phyloP scores from a whole-genome alignment of 2,329 filamentous ascomycete species.

The Hymenoscyphus infarciens region DNA sequence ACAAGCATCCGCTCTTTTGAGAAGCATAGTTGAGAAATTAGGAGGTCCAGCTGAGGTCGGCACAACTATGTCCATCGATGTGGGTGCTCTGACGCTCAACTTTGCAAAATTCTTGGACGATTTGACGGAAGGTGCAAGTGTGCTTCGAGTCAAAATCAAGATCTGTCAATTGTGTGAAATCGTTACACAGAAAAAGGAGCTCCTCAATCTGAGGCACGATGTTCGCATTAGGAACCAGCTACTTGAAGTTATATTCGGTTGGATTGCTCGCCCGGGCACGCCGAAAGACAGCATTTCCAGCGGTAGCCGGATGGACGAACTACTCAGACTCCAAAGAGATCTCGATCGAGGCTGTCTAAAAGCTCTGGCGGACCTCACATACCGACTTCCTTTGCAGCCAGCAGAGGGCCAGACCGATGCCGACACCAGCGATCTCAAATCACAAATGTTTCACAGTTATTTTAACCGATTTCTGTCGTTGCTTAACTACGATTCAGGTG shows the following conservation, averaged over 20 bases:
- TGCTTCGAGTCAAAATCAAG: slow-evolving; percentile 63
- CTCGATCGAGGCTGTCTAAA: slow-evolving; percentile 63
- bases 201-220: slow-evolving; percentile 65
- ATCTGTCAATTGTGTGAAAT: slow-evolving; percentile 65
- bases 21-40: slow-evolving; percentile 60
- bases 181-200: slow-evolving; percentile 63
- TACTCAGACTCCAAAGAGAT: slow-evolving; percentile 57
- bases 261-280: slow-evolving; percentile 61
- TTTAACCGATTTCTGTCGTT: slow-evolving; percentile 67
- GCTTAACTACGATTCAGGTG: slow-evolving; percentile 54
- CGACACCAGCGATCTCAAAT: slow-evolving; percentile 64
- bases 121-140: slow-evolving; percentile 51
- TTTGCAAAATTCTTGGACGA: slow-evolving; percentile 65
- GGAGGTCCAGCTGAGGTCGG: slow-evolving; percentile 61
- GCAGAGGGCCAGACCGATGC: slow-evolving; percentile 63
- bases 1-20: slow-evolving; percentile 61
- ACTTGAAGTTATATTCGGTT: slow-evolving; percentile 64
- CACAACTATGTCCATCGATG: slow-evolving; percentile 59
- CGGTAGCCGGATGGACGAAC: slow-evolving; percentile 53
- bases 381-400: slow-evolving; percentile 62
- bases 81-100: slow-evolving; percentile 60
- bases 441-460: slow-evolving; percentile 68
- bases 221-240: slow-evolving; percentile 66
- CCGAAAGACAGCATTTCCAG: slow-evolving; percentile 42
- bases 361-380: slow-evolving; percentile 63